Evolutionary conservation across 2,329 filamentous ascomycete genomes (phyloP), one percentile per base, ranked within the genome.

Genomic region (Xylariaceae sp.): DNA sequence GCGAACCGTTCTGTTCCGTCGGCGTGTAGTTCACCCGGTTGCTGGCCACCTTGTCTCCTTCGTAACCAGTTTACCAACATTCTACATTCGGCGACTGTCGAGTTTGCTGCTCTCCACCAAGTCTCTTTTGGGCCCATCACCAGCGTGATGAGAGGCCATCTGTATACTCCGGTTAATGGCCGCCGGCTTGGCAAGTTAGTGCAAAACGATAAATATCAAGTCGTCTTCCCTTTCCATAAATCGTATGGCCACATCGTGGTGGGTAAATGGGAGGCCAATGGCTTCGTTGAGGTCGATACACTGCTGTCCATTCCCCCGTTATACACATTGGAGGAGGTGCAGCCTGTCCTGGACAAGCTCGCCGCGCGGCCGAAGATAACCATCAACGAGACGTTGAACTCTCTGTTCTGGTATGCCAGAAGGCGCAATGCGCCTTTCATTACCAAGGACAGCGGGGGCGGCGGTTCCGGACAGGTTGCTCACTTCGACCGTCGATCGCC

Each of bases 401-500:
- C 50, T 3, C 26, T 58, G 11, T 56, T 53, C 39, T 58, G 52
- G 56, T 53, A 55, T 55, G 53, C 45, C 12, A 58, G 51, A 45
- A 44, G 39, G 26, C 47, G 55, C 37, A 31, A 35, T 11, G 12
- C 30, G 27, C 54, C 54, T 7, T 46, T 44, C 30, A 27, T 51
- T 19, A 19, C 27, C 2, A 26, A 19, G 2, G 30, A 50, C 9
- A n/a, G 2, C 1, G 6, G 30, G n/a, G n/a, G 19, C 11, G 7
- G 32, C 12, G 7, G 32, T 8, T 4, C 26, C 5, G n/a, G 12
- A 27, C 19, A 3, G 43, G 41, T 11, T 32, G 6, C 40, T 9
- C 46, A 27, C 27, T 53, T 53, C n/a, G 44, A 43, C 39, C 11
- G 9, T 9, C 27, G 19, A 6, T 56, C 35, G 37, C 54, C 50